phyloP scores from a whole-genome alignment of 192 early-diverging fungal species.

The Backusella australiensis region DNA sequence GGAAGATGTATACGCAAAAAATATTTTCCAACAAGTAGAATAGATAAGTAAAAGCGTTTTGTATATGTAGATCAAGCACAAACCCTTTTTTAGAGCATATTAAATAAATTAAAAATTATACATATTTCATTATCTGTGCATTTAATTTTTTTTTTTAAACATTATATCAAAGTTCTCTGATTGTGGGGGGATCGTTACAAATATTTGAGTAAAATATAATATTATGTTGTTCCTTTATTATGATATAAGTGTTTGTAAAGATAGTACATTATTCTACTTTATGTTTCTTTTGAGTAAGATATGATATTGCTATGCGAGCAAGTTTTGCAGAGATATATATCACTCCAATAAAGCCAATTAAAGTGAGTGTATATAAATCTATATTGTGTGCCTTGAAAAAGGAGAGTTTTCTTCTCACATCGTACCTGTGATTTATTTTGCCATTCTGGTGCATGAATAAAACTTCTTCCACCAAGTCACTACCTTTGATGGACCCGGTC shows the following conservation, averaged over 20 bases:
- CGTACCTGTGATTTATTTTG: conserved; percentile 14
- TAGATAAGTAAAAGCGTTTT: neutral
- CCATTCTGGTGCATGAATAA: neutral
- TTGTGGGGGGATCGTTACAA: too few species aligned
- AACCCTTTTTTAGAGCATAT: neutral
- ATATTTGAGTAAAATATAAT: neutral
- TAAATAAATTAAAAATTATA: neutral
- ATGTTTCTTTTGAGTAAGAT: neutral
- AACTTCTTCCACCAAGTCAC: conserved; percentile 26
- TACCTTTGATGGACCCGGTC: neutral
- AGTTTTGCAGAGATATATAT: neutral
- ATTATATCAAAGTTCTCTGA: too few species aligned
- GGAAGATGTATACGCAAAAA: conserved; percentile 8
- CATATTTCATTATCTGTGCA: too few species aligned
- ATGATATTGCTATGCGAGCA: neutral
- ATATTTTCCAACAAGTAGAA: conserved; percentile 12
- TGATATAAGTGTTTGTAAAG: neutral
- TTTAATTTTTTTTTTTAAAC: too few species aligned
- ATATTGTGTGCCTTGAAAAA: conserved; percentile 17
- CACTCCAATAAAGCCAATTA: neutral
- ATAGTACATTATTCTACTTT: neutral
- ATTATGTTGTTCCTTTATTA: neutral
- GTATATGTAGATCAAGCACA: neutral
- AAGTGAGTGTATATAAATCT: neutral
- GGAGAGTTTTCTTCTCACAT: neutral